phyloP scores from a whole-genome alignment of 176 grass and related monocot genomes.

The Hyparrhenia diplandra region DNA sequence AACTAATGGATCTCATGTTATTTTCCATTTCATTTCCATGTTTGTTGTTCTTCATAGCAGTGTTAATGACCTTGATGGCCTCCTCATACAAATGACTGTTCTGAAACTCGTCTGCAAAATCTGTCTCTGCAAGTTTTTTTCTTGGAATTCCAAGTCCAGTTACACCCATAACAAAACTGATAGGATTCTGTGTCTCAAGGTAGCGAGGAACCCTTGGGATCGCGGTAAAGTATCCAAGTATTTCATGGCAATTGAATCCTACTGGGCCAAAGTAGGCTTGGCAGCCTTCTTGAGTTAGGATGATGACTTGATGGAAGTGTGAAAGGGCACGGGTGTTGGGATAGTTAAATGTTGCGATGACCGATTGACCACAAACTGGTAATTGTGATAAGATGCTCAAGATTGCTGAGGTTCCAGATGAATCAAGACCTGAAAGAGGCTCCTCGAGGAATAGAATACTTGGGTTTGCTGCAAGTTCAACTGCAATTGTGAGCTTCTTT shows the following conservation, averaged over 20 bases:
- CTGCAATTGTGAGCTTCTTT: slow-evolving; percentile 31
- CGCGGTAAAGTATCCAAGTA: slow-evolving; percentile 26
- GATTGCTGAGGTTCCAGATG: slow-evolving; percentile 25
- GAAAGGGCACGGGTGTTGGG: slow-evolving; percentile 28
- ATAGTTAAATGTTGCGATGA: slow-evolving; percentile 15
- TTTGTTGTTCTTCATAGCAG: neutral
- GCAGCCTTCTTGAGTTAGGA: slow-evolving; percentile 18
- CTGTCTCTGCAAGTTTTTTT: neutral
- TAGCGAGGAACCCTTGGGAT: slow-evolving; percentile 21
- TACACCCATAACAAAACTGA: slow-evolving; percentile 14
- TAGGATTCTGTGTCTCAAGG: slow-evolving; percentile 21
- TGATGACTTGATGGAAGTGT: slow-evolving; percentile 27
- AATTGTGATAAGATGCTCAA: neutral
- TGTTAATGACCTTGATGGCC: neutral
- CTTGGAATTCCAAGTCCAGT: slow-evolving; percentile 16
- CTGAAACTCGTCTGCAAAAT: slow-evolving; percentile 12
- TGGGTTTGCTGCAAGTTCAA: slow-evolving; percentile 32
- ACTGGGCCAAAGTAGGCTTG: slow-evolving; percentile 27
- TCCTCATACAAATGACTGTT: slow-evolving; percentile 11
- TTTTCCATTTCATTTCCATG: neutral
- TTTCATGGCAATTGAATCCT: slow-evolving; percentile 30
- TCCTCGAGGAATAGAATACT: slow-evolving; percentile 31
- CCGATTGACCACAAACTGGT: neutral
- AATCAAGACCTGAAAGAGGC: slow-evolving; percentile 25
- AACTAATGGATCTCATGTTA: neutral